Evolutionary conservation across 2,329 filamentous ascomycete species (phyloP), one percentile per base, ranked within the genome.

Genomic region (Hypoxylon sp.): DNA sequence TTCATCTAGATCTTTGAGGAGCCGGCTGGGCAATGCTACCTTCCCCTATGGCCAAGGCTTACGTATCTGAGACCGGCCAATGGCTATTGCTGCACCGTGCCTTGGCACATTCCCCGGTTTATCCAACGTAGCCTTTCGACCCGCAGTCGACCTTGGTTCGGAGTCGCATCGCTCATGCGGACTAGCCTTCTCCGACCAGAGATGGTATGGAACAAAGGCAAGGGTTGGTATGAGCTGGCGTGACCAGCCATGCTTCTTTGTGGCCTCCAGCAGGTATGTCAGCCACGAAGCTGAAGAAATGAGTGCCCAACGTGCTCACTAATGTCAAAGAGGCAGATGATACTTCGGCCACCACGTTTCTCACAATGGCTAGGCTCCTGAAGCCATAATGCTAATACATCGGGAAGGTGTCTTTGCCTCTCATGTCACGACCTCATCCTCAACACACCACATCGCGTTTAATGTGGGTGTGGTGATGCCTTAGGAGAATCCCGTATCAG

Each of bases 11-110:
- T 51, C 37, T 59, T 41, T 46, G 53, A 64, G 64, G 50, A 64
- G 56, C 64, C 64, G 60, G 60, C 53, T 61, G 44, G 61, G 54
- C 55, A 57, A 67, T 67, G 58, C 37, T 64, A 67, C 64, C 64
- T 67, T 67, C 64, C 64, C 56, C 46, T 64, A 67, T 51, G 28
- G 64, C 64, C 64, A 58, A 59, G 61, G 47, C 47, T 56, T 59
- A 28, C 64, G 61, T 54, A 28, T 64, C 20, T 34, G 4, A 7
- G 28, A 26, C 28, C 26, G 26, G 10, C 64, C 64, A 64, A 67
- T 67, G 28, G 41, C 13, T 34, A 15, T 15, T 17, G 8, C 17
- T 20, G 34, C 28, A 56, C 37, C 34, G 56, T 32, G 28, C 6
- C 47, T 64, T 59, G 61, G 57, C 64, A 54, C 50, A 30, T 54